Evolutionary conservation across 768 basidiomycete genomes (phyloP).

Genomic region (Rhodocollybia butyracea): DNA sequence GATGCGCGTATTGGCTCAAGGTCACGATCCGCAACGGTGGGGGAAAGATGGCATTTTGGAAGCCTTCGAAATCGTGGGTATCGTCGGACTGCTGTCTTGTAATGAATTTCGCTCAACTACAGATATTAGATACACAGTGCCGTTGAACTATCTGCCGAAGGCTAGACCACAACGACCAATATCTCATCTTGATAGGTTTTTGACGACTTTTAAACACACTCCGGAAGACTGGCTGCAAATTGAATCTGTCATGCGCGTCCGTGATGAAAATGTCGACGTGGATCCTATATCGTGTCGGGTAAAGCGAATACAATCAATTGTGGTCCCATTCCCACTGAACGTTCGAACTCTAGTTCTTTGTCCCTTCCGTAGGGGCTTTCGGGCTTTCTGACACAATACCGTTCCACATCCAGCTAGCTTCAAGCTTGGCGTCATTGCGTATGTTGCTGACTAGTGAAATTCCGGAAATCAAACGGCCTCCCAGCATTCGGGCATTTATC

Average conservation of each 20-base stretch:
- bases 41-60: conserved; percentile 28
- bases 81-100: not conserved
- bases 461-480: not conserved
- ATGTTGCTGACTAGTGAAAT: conserved; percentile 26
- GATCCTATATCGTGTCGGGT: conserved; percentile 52
- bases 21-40: conserved; percentile 24
- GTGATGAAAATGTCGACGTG: conserved; percentile 22
- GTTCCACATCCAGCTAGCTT: conserved; percentile 54
- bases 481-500: conserved; percentile 41
- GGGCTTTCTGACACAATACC: conserved; percentile 49
- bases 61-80: conserved; percentile 33
- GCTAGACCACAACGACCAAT: conserved; percentile 45
- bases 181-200: conserved; percentile 37
- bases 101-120: conserved; percentile 7
- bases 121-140: conserved; percentile 33
- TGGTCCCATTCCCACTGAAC: not conserved
- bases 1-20: conserved; percentile 30
- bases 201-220: conserved; percentile 46
- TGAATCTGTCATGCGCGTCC: conserved; percentile 31
- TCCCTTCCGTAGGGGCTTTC: conserved; percentile 50
- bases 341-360: conserved; percentile 33
- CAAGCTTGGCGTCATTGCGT: conserved; percentile 39
- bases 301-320: conserved; percentile 23
- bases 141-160: conserved; percentile 43
- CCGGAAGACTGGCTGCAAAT: conserved; percentile 62